Conservation (phyloP, 257 asterid genomes). For the Oldenlandia corymbosa region DNA sequence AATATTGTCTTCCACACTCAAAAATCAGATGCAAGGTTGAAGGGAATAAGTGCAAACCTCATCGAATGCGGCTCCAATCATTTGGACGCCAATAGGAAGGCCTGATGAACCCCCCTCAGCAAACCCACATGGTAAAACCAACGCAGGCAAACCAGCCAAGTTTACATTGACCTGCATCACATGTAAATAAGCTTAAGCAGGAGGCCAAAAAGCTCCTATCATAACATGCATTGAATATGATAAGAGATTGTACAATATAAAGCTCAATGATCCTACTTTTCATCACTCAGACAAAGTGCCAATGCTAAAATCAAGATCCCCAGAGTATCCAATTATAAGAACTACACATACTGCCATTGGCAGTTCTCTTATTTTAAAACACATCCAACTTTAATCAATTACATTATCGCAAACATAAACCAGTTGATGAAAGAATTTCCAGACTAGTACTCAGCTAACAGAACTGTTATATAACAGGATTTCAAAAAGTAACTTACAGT, state of each 20-base stretch:
- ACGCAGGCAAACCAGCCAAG: conserved; percentile 98
- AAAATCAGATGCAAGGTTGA: neutral
- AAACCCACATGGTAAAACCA: conserved; percentile 94
- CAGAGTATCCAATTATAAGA: too few relatives aligned
- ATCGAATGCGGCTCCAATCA: conserved; percentile 87
- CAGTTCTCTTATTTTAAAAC: too few relatives aligned
- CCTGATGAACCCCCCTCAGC: conserved; percentile 43
- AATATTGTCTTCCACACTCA: too few relatives aligned
- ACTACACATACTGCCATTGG: too few relatives aligned
- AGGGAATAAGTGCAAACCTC: conserved; percentile 44
- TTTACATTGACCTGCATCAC: conserved; percentile 81
- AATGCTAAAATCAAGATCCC: too few relatives aligned
- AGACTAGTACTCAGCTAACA: neutral
- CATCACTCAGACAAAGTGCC: too few relatives aligned
- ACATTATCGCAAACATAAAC: too few relatives aligned
- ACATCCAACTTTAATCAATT: too few relatives aligned
- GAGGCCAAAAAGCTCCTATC: neutral
- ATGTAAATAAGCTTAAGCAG: neutral
- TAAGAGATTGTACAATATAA: too few relatives aligned
- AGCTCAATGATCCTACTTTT: too few relatives aligned
- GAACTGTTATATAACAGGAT: neutral
- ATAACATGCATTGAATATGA: too few relatives aligned
- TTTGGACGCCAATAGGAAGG: conserved; percentile 85
- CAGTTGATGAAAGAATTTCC: too few relatives aligned
- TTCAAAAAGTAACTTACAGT: conserved; percentile 52